phyloP scores from a whole-genome alignment of 2,329 filamentous ascomycete species.

The Xylariaceae sp. region DNA sequence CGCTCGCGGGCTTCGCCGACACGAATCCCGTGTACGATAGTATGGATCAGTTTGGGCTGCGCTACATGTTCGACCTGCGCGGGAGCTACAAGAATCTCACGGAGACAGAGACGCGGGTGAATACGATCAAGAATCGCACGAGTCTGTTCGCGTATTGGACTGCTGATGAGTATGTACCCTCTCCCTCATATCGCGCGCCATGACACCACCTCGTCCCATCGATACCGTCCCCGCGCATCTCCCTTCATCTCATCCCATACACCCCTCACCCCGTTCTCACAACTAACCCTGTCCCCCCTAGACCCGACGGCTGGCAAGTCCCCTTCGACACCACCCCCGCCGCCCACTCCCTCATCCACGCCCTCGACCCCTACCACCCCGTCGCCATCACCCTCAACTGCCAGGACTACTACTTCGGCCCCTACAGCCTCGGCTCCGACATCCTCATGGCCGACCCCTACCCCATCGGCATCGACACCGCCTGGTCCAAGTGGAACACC shows the following conservation, averaged over 20 bases:
- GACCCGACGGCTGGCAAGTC: slow-evolving; percentile 52
- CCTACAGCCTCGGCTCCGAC: slow-evolving; percentile 52
- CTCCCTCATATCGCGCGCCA: too few relatives aligned
- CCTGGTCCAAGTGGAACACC: slow-evolving; percentile 52
- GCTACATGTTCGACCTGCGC: slow-evolving; percentile 42
- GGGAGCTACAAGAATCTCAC: slow-evolving; percentile 40
- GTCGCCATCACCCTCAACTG: slow-evolving; percentile 58
- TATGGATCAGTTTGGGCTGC: slow-evolving; percentile 35
- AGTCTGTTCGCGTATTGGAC: slow-evolving; percentile 42
- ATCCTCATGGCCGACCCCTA: slow-evolving; percentile 59
- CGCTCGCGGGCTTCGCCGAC: slow-evolving; percentile 35
- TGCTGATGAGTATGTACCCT: slow-evolving; percentile 38
- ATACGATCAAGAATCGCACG: slow-evolving; percentile 34
- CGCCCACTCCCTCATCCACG: slow-evolving; percentile 33
- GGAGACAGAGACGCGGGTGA: slow-evolving; percentile 34
- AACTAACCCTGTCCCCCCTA: slow-evolving; percentile 10
- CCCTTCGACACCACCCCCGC: slow-evolving; percentile 42
- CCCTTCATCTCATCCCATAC: background rate
- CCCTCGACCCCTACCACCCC: slow-evolving; percentile 57
- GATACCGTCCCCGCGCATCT: background rate
- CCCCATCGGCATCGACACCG: slow-evolving; percentile 53
- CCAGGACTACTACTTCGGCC: slow-evolving; percentile 54
- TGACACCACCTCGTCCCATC: too few relatives aligned
- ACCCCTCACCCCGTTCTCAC: background rate
- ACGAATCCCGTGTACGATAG: slow-evolving; percentile 33